These are phyloP conservation scores for Logfia minima DNA, from an alignment of 129 eudicot species.

Conservation along the genomic window DNA sequence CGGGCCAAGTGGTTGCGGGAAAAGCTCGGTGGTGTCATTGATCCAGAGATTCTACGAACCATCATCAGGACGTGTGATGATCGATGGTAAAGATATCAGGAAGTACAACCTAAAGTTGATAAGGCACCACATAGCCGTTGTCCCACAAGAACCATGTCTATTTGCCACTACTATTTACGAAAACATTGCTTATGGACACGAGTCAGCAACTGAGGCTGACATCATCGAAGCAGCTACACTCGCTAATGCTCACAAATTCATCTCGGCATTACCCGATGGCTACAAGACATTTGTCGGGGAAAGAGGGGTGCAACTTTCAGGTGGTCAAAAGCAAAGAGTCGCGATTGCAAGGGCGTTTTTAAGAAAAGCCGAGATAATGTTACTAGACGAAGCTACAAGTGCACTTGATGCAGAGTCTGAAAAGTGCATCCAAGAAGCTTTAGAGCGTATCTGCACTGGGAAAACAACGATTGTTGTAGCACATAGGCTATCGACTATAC, in stretches of 20 bases:
- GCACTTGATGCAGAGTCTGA: constrained; percentile 94
- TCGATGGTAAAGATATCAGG: constrained; percentile 82
- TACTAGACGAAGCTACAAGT: constrained; percentile 89
- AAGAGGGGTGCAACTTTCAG: constrained; percentile 81
- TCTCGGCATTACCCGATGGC: constrained; percentile 83
- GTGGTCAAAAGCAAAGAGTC: constrained; percentile 86
- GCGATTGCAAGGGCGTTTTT: constrained; percentile 85
- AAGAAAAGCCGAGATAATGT: constrained; percentile 77
- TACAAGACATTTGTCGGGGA: constrained; percentile 86
- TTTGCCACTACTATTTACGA: constrained; percentile 82
- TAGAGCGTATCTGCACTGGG: constrained; percentile 68
- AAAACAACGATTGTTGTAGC: constrained; percentile 87
- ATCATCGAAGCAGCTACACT: constrained; percentile 81
- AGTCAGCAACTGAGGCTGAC: constrained; percentile 81
- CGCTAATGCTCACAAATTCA: constrained; percentile 88
- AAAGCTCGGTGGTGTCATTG: constrained; percentile 83
- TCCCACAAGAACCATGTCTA: constrained; percentile 93
- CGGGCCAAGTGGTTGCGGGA: constrained; percentile 96
- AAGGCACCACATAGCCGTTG: constrained; percentile 73
- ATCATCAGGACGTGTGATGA: constrained; percentile 71
- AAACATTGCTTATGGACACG: constrained; percentile 81
- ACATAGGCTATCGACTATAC: constrained; percentile 69
- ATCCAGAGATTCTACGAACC: constrained; percentile 84
- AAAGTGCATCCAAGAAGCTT: constrained; percentile 72
- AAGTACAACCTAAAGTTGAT: constrained; percentile 74